Percentiles rank a stretch among this genome's conserved stretches.
Evolutionary conservation across 257 asterid genomes (phyloP).

Genomic region (Gardenia jasminoides): DNA sequence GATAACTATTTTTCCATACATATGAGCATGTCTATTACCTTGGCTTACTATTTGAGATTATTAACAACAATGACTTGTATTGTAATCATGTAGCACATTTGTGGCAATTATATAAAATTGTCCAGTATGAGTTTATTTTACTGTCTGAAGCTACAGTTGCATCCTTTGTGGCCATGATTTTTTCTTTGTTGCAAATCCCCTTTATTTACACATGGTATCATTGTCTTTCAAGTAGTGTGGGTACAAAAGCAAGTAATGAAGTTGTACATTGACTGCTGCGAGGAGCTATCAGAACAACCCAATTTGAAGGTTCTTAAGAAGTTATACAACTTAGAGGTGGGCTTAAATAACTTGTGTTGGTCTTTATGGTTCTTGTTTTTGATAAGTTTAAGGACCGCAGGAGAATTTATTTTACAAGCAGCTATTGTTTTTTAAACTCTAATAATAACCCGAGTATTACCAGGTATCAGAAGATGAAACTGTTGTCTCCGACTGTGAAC

Average conservation of each 20-base stretch:
- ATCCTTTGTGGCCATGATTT: neutral
- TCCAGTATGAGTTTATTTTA: neutral
- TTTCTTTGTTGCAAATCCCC: too few relatives aligned
- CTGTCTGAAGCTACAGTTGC: neutral
- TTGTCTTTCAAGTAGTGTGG: constrained; percentile 50
- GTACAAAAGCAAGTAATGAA: constrained; percentile 76
- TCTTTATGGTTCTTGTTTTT: neutral
- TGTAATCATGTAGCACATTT: neutral
- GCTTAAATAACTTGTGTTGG: constrained; percentile 4
- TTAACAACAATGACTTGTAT: neutral
- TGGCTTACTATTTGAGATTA: neutral
- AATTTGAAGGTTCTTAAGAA: constrained; percentile 64
- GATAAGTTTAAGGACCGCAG: neutral
- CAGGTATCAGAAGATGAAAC: constrained; percentile 91
- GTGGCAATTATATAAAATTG: neutral
- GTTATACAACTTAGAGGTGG: constrained; percentile 77
- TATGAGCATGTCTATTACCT: neutral
- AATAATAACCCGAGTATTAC: constrained; percentile 12
- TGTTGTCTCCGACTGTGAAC: constrained; percentile 72
- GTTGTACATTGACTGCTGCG: constrained; percentile 71
- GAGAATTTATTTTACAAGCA: neutral
- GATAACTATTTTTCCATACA: too few relatives aligned
- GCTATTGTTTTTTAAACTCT: neutral
- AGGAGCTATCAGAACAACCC: constrained; percentile 63
- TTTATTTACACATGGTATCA: neutral